Conservation (phyloP, 2,329 filamentous ascomycete species). For the Cercospora canescens region DNA sequence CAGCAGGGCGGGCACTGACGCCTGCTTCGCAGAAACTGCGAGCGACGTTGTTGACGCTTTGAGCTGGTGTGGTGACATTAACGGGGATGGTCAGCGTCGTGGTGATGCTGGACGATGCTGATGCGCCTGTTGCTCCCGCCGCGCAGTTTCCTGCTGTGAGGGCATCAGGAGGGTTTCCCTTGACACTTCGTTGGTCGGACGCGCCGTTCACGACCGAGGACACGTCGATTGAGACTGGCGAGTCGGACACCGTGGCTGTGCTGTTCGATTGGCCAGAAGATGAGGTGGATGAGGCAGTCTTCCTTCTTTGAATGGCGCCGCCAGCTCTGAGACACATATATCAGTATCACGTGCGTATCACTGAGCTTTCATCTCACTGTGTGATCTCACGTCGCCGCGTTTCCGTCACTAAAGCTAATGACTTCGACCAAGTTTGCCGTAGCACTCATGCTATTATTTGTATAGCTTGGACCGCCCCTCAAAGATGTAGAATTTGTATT, state of each 20-base stretch:
- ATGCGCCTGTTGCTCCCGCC: slow-evolving; percentile 12
- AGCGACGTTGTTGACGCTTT: slow-evolving; percentile 7
- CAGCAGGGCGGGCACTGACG: slow-evolving; percentile 10
- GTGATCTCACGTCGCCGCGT: slow-evolving; percentile 12
- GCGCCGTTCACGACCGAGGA: slow-evolving; percentile 8
- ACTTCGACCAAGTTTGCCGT: slow-evolving; percentile 7
- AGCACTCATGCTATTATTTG: slow-evolving; percentile 14
- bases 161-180: slow-evolving; percentile 10
- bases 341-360: not conserved
- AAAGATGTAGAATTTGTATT: slow-evolving; percentile 11
- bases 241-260: slow-evolving; percentile 11
- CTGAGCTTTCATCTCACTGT: not conserved
- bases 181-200: not conserved
- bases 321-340: slow-evolving; percentile 1
- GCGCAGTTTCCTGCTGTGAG: slow-evolving; percentile 16
- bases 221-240: slow-evolving; percentile 7
- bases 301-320: slow-evolving; percentile 15
- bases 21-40: slow-evolving; percentile 16
- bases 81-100: slow-evolving; percentile 13
- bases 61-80: slow-evolving; percentile 4
- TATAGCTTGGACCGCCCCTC: slow-evolving; percentile 13
- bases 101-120: slow-evolving; percentile 7
- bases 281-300: slow-evolving; percentile 13
- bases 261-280: slow-evolving; percentile 15
- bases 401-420: slow-evolving; percentile 14